phyloP scores from a whole-genome alignment of 2,329 filamentous ascomycete genomes.

The Fusarium sp. region DNA sequence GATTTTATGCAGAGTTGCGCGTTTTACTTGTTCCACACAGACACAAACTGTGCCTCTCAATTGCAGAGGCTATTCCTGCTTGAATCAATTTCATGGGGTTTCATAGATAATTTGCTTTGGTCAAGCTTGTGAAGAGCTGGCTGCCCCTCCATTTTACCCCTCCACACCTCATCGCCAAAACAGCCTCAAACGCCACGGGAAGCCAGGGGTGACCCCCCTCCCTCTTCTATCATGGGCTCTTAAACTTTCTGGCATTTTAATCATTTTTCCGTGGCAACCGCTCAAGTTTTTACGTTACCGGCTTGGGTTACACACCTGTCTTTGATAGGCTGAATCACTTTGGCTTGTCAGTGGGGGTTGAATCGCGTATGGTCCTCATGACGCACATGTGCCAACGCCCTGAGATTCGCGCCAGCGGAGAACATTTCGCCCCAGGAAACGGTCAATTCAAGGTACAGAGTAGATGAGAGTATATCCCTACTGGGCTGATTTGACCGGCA shows the following conservation, averaged over 20 bases:
- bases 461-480: not conserved
- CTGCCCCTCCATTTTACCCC: slow-evolving; percentile 30
- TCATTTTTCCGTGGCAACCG: not conserved
- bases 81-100: not conserved
- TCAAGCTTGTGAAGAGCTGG: not conserved
- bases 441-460: not conserved
- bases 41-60: not conserved
- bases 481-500: slow-evolving; percentile 21
- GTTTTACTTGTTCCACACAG: not conserved
- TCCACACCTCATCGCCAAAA: slow-evolving; percentile 28
- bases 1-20: slow-evolving; percentile 4
- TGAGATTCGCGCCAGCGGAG: slow-evolving; percentile 1
- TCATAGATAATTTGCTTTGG: not conserved
- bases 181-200: slow-evolving; percentile 12
- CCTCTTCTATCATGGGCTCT: slow-evolving; percentile 5
- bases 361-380: slow-evolving; percentile 13
- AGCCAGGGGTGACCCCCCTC: slow-evolving; percentile 1
- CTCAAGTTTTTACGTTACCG: slow-evolving; percentile 19
- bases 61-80: not conserved
- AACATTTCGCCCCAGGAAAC: not conserved
- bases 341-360: slow-evolving; percentile 10
- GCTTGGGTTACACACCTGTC: slow-evolving; percentile 22
- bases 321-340: slow-evolving; percentile 29
- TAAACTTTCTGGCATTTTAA: not conserved
- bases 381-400: slow-evolving; percentile 12